These are phyloP conservation scores for Spinacia oleracea DNA, from an alignment of 179 eudicot genomes.

Conservation along the genomic window DNA sequence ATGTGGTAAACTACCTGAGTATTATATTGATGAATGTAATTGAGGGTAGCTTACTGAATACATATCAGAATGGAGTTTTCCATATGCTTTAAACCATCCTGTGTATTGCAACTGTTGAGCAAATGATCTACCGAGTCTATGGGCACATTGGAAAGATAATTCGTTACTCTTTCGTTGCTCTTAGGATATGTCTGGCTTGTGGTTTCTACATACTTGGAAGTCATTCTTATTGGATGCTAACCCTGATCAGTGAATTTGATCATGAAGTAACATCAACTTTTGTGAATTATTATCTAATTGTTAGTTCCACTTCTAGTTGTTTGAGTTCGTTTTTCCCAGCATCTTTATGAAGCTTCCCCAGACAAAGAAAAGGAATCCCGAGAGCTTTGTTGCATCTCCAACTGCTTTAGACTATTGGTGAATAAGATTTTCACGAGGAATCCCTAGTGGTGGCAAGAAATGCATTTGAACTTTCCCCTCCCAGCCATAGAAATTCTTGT, in stretches of 20 bases:
- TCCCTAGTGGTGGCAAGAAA: background rate
- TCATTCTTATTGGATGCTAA: background rate
- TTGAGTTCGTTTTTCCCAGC: background rate
- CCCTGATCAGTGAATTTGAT: background rate
- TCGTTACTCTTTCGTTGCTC: background rate
- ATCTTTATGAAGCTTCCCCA: background rate
- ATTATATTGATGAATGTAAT: background rate
- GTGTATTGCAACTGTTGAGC: background rate
- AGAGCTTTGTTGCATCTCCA: background rate
- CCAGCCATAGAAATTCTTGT: background rate
- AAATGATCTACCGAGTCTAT: background rate
- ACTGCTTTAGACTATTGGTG: background rate
- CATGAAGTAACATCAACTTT: background rate
- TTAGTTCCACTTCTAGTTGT: background rate
- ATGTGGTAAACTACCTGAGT: background rate
- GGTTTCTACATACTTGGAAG: background rate
- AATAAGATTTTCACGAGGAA: background rate
- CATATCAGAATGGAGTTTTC: background rate
- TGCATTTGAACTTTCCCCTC: background rate
- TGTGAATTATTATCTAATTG: background rate
- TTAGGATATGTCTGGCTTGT: background rate
- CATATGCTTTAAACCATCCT: too few species aligned
- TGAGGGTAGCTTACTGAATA: background rate
- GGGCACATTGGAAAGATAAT: background rate
- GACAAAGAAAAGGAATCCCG: background rate